Evolutionary conservation across 2,329 filamentous ascomycete species (phyloP), one percentile per base, ranked within the genome.

Genomic region (Arthrocladium fulminans): DNA sequence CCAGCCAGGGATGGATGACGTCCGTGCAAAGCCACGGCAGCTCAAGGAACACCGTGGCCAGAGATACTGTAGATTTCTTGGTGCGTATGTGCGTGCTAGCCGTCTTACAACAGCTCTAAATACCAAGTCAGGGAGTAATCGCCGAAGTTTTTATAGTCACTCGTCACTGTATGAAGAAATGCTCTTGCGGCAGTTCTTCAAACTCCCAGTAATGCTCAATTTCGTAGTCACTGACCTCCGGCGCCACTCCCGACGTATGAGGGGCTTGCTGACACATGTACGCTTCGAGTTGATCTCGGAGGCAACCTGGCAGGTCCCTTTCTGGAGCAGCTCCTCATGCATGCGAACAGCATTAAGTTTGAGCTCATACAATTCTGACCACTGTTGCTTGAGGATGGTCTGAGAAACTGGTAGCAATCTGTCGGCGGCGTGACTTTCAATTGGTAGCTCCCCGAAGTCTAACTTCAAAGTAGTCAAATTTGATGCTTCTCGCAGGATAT

Each of bases 391-490:
- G 38, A 41, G 35, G 10, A 48, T 41, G 2, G 37, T 41, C 2
- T 29, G 13, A n/a, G 45, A 48, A 32, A 48, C 34, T 2, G 35
- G 45, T 10, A 48, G 15, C 45, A 48, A n/a, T n/a, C n/a, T 41
- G 10, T 29, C 22, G 12, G 30, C 24, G 3, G 15, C 22, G 12
- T 27, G 17, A 15, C 37, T 41, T 13, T 42, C 25, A 22, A 41
- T 42, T 13, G 45, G 45, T n/a, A 48, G 34, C 22, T 48, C 45
- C 3, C 32, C 45, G 19, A 48, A 48, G 32, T 48, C 45, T 10
- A 48, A 27, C 15, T 48, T 41, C 20, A 48, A 27, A 3, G 19
- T 25, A 29, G 10, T 25, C n/a, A 48, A 19, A 32, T 13, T 22
- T 2, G 32, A 35, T 5, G 32, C 32, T 15, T 35, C 32, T 35